phyloP scores from a whole-genome alignment of 306 rosid species.

The Hippophae tibetana region DNA sequence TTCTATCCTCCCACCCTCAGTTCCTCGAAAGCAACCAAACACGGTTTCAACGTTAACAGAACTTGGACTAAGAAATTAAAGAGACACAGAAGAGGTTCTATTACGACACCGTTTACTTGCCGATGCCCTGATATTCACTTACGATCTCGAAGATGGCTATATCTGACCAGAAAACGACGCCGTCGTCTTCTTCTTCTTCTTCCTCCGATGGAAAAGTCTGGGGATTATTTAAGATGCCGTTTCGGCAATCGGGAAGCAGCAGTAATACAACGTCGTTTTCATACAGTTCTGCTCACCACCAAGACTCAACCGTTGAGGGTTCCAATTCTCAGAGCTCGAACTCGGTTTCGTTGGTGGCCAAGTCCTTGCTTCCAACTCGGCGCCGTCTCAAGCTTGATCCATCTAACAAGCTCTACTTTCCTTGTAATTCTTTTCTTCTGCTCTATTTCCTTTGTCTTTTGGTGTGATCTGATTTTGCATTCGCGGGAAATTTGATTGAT shows the following conservation, averaged over 20 bases:
- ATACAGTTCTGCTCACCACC: constrained; percentile 18
- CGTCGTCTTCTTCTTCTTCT: constrained; percentile 44
- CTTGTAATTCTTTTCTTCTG: constrained; percentile 44
- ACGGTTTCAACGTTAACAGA: background rate
- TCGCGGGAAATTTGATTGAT: constrained; percentile 2
- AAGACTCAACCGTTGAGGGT: constrained; percentile 37
- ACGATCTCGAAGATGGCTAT: constrained; percentile 43
- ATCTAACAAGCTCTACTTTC: constrained; percentile 77
- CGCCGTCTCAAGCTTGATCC: constrained; percentile 99
- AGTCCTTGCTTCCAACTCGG: constrained; percentile 82
- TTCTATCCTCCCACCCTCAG: no score
- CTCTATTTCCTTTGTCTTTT: background rate
- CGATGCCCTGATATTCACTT: constrained; percentile 20
- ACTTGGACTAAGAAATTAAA: background rate
- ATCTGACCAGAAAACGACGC: constrained; percentile 50
- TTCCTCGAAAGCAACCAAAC: no score
- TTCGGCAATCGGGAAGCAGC: constrained; percentile 36
- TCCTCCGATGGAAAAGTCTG: constrained; percentile 77
- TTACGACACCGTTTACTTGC: constrained; percentile 8
- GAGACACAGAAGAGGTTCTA: background rate
- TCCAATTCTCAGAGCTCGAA: constrained; percentile 41
- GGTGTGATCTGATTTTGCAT: background rate
- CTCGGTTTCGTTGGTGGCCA: constrained; percentile 88
- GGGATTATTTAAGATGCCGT: constrained; percentile 82
- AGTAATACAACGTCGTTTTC: constrained; percentile 38